Evolutionary conservation across 176 grass and related monocot genomes (phyloP).

Genomic region (Zea luxurians): DNA sequence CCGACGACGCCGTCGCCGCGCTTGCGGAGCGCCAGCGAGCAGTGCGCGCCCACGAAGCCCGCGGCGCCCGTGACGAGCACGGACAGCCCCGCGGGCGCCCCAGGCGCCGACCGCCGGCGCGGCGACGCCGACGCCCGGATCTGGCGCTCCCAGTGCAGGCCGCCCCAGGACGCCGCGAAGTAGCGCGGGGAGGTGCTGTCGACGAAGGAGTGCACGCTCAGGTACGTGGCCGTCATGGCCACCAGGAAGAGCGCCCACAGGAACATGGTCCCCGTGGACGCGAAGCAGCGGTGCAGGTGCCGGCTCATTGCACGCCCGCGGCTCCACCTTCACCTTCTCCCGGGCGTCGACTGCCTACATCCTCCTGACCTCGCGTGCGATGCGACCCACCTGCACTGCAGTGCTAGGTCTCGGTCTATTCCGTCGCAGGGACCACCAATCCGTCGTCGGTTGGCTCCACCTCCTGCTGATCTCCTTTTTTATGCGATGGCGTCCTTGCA

Average conservation of each 20-base stretch:
- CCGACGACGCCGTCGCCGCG: slow-evolving; percentile 74
- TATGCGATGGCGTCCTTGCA: neutral
- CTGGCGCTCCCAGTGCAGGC: slow-evolving; percentile 72
- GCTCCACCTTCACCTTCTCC: slow-evolving; percentile 73
- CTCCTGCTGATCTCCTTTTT: neutral
- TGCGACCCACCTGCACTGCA: too few species aligned
- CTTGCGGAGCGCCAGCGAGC: slow-evolving; percentile 46
- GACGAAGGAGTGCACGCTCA: slow-evolving; percentile 64
- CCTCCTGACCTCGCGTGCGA: too few species aligned
- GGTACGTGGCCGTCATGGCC: slow-evolving; percentile 62
- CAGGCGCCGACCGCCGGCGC: slow-evolving; percentile 25
- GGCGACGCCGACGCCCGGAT: slow-evolving; percentile 57
- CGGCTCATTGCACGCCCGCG: slow-evolving; percentile 38
- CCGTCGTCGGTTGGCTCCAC: neutral
- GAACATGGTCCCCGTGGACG: slow-evolving; percentile 74
- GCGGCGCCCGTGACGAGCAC: slow-evolving; percentile 75
- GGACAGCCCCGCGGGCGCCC: slow-evolving; percentile 42
- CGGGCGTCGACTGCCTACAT: slow-evolving; percentile 46
- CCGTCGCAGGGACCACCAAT: neutral
- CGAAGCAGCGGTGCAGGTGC: slow-evolving; percentile 69
- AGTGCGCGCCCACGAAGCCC: slow-evolving; percentile 66
- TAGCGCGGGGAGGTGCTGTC: slow-evolving; percentile 53
- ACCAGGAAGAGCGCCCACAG: slow-evolving; percentile 71
- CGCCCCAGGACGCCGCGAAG: slow-evolving; percentile 63
- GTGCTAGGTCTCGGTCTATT: neutral